These are phyloP conservation scores for Dioszegia crocea DNA, from an alignment of 768 basidiomycete species.

Conservation along the genomic window DNA sequence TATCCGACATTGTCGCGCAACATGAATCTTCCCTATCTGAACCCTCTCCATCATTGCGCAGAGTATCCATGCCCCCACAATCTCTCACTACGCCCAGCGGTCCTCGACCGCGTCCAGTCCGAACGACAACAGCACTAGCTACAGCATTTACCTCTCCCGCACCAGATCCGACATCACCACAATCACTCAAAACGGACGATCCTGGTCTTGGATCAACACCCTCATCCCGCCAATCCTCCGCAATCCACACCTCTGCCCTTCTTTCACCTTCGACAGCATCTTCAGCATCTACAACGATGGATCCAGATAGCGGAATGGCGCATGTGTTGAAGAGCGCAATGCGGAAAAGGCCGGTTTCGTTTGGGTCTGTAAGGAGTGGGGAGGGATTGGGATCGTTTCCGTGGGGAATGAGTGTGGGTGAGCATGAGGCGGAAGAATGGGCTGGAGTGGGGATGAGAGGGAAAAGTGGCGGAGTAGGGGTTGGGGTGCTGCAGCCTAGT, in stretches of 20 bases:
- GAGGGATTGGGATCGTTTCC: background rate
- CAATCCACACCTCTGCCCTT: background rate
- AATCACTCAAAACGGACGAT: background rate
- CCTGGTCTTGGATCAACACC: background rate
- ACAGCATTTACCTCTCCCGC: no score
- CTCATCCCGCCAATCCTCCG: background rate
- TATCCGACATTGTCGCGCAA: background rate
- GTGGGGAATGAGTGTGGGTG: background rate
- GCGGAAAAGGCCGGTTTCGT: background rate
- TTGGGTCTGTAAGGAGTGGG: background rate
- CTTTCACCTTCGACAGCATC: background rate
- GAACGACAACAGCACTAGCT: background rate
- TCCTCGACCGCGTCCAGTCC: background rate
- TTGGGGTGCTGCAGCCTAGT: conserved; percentile 1
- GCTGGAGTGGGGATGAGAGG: background rate
- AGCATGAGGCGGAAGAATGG: no score
- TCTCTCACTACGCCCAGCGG: background rate
- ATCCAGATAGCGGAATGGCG: no score
- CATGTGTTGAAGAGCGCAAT: background rate
- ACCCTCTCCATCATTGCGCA: background rate
- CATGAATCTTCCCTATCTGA: background rate
- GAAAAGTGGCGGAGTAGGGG: background rate
- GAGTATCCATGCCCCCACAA: background rate
- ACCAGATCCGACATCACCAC: no score
- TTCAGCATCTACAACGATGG: background rate